phyloP scores from a whole-genome alignment of 345 rosid species.

The Populus davidiana region DNA sequence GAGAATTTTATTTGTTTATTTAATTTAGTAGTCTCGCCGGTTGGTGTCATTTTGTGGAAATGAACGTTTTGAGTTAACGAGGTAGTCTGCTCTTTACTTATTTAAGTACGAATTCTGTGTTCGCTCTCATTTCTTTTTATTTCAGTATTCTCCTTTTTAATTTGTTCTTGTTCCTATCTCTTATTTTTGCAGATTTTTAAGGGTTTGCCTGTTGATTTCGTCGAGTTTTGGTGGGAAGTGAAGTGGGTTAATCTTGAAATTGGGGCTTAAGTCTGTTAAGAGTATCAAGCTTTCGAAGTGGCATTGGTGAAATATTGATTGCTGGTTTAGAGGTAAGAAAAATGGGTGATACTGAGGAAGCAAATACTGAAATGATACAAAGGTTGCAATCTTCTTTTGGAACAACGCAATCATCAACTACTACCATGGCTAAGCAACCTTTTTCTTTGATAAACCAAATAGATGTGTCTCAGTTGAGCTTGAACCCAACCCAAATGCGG shows the following conservation, averaged over 20 bases:
- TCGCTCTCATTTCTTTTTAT: neutral
- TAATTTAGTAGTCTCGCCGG: neutral
- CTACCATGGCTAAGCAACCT: conserved; percentile 47
- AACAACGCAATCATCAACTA: conserved; percentile 34
- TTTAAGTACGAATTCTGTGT: conserved; percentile 21
- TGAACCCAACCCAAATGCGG: conserved; percentile 50
- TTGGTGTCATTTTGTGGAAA: conserved; percentile 1
- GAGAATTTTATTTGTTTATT: neutral
- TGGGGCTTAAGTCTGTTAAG: conserved; percentile 5
- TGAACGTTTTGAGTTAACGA: conserved; percentile 2
- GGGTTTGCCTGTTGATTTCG: conserved; percentile 8
- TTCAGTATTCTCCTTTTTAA: neutral
- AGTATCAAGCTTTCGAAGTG: neutral
- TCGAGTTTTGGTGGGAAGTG: conserved; percentile 15
- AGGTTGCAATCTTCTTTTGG: conserved; percentile 67
- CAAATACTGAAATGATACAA: conserved; percentile 58
- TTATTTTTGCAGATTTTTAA: conserved; percentile 1
- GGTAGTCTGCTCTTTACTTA: conserved; percentile 13
- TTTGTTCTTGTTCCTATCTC: neutral
- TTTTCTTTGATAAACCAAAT: conserved; percentile 45
- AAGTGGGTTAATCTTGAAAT: conserved; percentile 14
- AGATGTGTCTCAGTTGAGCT: conserved; percentile 50
- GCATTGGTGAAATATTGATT: conserved; percentile 8
- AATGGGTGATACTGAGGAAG: conserved; percentile 74
- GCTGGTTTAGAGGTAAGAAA: neutral